Evolutionary conservation across 2,329 filamentous ascomycete genomes (phyloP).

Genomic region (Meredithiella fracta): DNA sequence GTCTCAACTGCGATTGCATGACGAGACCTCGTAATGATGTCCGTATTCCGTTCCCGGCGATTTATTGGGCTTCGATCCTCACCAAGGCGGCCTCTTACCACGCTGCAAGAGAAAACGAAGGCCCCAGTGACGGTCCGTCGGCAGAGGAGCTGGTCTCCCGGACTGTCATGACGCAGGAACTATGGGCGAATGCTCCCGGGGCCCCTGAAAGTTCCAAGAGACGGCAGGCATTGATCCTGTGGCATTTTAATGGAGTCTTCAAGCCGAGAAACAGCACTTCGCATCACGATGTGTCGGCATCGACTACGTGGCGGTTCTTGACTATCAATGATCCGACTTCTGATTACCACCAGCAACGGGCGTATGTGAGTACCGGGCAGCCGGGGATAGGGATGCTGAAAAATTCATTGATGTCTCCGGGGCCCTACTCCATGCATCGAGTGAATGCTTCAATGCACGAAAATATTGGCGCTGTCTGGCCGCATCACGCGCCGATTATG

Average conservation of each 20-base stretch:
- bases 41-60: constrained; percentile 40
- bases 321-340: constrained; percentile 43
- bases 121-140: constrained; percentile 19
- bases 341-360: constrained; percentile 38
- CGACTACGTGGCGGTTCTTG: constrained; percentile 44
- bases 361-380: constrained; percentile 16
- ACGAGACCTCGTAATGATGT: constrained; percentile 31
- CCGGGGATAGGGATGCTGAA: constrained; percentile 12
- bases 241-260: constrained; percentile 42
- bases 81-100: constrained; percentile 37
- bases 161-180: constrained; percentile 51
- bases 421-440: constrained; percentile 21
- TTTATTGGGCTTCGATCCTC: constrained; percentile 41
- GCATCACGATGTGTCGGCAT: constrained; percentile 14
- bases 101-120: constrained; percentile 26
- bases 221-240: constrained; percentile 43
- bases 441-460: not conserved
- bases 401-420: constrained; percentile 38
- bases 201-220: constrained; percentile 21
- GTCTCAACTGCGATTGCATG: constrained; percentile 35
- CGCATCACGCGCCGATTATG: constrained; percentile 7
- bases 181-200: constrained; percentile 38
- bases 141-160: constrained; percentile 12
- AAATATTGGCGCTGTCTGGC: constrained; percentile 7
- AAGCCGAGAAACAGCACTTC: constrained; percentile 20